phyloP scores from a whole-genome alignment of 2,329 filamentous ascomycete species.

The Ciborinia camelliae region DNA sequence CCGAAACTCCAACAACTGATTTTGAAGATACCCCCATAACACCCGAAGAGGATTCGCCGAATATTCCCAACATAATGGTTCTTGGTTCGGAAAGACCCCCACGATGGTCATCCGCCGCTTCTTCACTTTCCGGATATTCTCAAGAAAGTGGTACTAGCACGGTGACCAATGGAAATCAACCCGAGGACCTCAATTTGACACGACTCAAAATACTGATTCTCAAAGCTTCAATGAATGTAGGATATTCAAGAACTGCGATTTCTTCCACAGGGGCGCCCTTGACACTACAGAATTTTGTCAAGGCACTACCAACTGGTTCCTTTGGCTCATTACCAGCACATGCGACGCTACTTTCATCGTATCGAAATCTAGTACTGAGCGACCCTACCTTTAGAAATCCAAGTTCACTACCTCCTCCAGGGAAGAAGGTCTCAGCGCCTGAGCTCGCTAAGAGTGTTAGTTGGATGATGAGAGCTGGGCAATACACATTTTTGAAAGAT shows the following conservation, averaged over 20 bases:
- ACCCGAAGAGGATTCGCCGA: conserved; percentile 70
- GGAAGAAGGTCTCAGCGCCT: conserved; percentile 60
- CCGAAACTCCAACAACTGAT: conserved; percentile 91
- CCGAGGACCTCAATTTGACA: conserved; percentile 73
- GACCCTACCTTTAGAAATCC: conserved; percentile 64
- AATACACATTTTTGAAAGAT: conserved; percentile 78
- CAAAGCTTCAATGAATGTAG: conserved; percentile 81
- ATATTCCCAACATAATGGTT: conserved; percentile 83
- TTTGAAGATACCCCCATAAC: conserved; percentile 89
- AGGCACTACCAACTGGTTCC: conserved; percentile 68
- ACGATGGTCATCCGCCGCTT: conserved; percentile 67
- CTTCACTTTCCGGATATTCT: conserved; percentile 75
- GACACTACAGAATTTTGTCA: conserved; percentile 71
- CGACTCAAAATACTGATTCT: conserved; percentile 76
- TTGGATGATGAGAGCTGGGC: conserved; percentile 67
- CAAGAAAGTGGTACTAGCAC: conserved; percentile 68
- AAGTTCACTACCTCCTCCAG: conserved; percentile 53
- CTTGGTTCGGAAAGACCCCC: conserved; percentile 68
- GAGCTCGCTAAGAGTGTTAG: conserved; percentile 78
- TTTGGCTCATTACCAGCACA: conserved; percentile 75
- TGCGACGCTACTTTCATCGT: conserved; percentile 67
- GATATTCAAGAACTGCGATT: conserved; percentile 60
- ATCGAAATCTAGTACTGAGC: conserved; percentile 73
- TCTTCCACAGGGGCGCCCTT: conserved; percentile 41
- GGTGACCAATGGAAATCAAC: conserved; percentile 60